Conservation (phyloP, 1,284 basidiomycete genomes). For the Mycosarcoma mackinlayi region DNA sequence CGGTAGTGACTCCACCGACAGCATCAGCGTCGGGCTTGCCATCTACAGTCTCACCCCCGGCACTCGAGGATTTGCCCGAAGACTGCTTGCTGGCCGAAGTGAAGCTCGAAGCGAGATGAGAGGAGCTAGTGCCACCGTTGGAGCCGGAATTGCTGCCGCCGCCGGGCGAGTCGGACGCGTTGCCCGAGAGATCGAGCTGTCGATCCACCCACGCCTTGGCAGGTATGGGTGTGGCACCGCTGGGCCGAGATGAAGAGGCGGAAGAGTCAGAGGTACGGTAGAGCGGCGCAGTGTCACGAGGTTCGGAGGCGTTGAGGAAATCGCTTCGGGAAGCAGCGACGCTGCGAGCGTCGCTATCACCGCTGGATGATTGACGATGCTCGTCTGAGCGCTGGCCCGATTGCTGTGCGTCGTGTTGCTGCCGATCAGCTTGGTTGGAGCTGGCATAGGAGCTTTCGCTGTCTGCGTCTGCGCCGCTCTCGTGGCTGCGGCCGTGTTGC, state of each 20-base stretch:
- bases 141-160: conserved; percentile 45
- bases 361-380: neutral
- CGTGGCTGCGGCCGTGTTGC: conserved; percentile 36
- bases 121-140: conserved; percentile 29
- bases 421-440: conserved; percentile 13
- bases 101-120: conserved; percentile 36
- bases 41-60: conserved; percentile 23
- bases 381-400: no score
- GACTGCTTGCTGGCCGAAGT: conserved; percentile 39
- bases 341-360: conserved; percentile 8
- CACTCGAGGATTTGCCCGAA: conserved; percentile 34
- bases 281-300: conserved; percentile 24
- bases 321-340: conserved; percentile 40
- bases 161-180: conserved; percentile 35
- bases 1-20: conserved; percentile 19
- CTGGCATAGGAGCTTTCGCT: conserved; percentile 41
- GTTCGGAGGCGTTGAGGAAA: conserved; percentile 41
- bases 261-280: conserved; percentile 12
- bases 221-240: conserved; percentile 11
- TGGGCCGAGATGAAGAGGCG: conserved; percentile 3
- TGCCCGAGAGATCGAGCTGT: conserved; percentile 32
- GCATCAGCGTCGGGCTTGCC: conserved; percentile 21
- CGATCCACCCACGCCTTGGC: conserved; percentile 43
- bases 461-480: conserved; percentile 48
- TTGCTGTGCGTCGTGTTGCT: neutral